Evolutionary conservation across 331 rosid species (phyloP).

Genomic region (Pyracantha coccinea): DNA sequence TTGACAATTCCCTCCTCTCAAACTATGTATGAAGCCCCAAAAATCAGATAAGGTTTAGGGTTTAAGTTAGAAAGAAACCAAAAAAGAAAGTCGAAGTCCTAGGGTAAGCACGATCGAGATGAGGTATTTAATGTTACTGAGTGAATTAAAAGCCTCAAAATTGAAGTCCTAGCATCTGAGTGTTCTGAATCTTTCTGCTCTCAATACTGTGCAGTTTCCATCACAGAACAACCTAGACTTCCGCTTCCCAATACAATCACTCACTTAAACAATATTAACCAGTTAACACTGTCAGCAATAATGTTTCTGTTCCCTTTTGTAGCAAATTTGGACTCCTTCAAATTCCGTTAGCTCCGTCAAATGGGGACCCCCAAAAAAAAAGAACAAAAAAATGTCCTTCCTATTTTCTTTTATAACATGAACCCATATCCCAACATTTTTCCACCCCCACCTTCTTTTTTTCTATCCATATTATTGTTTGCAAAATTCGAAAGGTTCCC

Average conservation of each 20-base stretch:
- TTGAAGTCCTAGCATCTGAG: neutral
- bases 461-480: neutral
- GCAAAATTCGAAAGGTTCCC: neutral
- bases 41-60: no score
- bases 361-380: neutral
- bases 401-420: neutral
- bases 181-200: neutral
- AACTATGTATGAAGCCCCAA: no score
- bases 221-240: neutral
- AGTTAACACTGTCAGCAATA: neutral
- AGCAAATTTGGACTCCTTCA: conserved; percentile 4
- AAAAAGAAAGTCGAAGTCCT: neutral
- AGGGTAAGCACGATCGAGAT: neutral
- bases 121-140: neutral
- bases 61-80: neutral
- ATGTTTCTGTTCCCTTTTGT: neutral
- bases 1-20: no score
- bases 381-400: neutral
- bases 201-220: neutral
- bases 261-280: neutral
- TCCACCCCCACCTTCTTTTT: neutral
- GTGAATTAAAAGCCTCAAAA: neutral
- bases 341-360: conserved; percentile 1
- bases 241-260: neutral
- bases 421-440: neutral